Percentiles rank a stretch among this genome's conserved stretches.
Conservation (phyloP, 352 stramenopile species). For the Globisporangium abappressorium region DNA sequence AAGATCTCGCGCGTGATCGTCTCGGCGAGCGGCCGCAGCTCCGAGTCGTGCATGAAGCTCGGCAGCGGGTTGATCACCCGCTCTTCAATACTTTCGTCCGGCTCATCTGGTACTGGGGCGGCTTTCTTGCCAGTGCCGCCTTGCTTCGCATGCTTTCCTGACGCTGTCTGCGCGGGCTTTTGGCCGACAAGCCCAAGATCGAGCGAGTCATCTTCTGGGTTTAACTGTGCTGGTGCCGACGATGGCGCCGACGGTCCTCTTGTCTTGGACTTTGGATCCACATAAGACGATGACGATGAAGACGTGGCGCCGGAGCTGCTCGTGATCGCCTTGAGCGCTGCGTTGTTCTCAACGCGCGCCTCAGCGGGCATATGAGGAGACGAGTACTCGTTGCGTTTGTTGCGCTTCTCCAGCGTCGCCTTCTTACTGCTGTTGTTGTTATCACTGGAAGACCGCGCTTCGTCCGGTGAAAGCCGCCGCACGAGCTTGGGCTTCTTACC, state of each 20-base stretch:
- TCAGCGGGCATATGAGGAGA: conserved; percentile 75
- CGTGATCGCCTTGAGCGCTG: conserved; percentile 54
- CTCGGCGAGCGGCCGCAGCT: conserved; percentile 83
- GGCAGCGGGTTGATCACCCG: conserved; percentile 86
- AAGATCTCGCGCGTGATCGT: conserved; percentile 93
- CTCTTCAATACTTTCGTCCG: conserved; percentile 62
- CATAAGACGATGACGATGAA: not conserved
- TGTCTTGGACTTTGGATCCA: not conserved
- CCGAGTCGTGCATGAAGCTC: conserved; percentile 80
- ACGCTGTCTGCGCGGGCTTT: conserved; percentile 42
- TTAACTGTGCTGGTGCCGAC: conserved; percentile 4
- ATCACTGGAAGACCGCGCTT: conserved; percentile 17
- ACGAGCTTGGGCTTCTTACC: conserved; percentile 86
- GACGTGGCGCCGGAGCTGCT: conserved; percentile 22
- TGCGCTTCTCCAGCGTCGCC: conserved; percentile 53
- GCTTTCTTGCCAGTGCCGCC: conserved; percentile 27
- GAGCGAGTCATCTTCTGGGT: conserved; percentile 41
- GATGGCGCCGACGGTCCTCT: conserved; percentile 4
- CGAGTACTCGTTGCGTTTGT: conserved; percentile 69
- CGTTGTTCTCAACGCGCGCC: conserved; percentile 78
- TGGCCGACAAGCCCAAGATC: conserved; percentile 65
- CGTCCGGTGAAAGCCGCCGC: conserved; percentile 58
- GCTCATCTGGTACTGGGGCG: conserved; percentile 19
- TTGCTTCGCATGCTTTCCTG: conserved; percentile 15
- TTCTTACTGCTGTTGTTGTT: conserved; percentile 38